Percentiles rank a stretch among this genome's conserved stretches.
Evolutionary conservation across 768 basidiomycete genomes (phyloP).

Genomic region (Mrakia frigida): DNA sequence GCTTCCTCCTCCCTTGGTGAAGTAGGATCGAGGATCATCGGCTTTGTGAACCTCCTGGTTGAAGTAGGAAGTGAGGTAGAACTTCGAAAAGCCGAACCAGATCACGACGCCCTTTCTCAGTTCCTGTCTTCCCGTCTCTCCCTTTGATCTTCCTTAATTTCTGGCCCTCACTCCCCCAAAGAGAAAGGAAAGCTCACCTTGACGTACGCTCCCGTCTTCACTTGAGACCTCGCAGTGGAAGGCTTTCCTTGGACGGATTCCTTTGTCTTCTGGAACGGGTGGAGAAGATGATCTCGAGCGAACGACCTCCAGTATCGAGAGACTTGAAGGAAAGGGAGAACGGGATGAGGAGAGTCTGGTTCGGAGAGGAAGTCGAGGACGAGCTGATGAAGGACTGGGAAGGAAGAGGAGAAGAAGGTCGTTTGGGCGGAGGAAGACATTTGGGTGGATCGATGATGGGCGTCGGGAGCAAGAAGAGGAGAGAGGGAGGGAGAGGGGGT

Average conservation of each 20-base stretch:
- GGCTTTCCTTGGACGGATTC: not conserved
- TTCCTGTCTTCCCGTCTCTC: too few relatives aligned
- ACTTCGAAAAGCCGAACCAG: not conserved
- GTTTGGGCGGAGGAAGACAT: not conserved
- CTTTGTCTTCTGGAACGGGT: not conserved
- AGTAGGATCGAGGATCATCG: not conserved
- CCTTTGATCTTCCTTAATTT: too few relatives aligned
- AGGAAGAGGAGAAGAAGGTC: not conserved
- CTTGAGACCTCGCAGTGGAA: not conserved
- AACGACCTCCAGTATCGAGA: constrained; percentile 7
- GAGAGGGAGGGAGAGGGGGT: too few relatives aligned
- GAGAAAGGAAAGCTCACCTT: too few relatives aligned
- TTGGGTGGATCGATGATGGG: too few relatives aligned
- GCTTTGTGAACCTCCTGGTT: not conserved
- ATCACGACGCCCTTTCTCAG: too few relatives aligned
- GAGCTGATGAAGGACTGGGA: not conserved
- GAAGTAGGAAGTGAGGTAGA: not conserved
- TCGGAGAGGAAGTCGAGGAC: not conserved
- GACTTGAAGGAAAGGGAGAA: not conserved
- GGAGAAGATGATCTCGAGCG: not conserved
- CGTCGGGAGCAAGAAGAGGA: too few relatives aligned
- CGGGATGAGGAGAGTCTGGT: not conserved
- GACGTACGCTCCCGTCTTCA: not conserved
- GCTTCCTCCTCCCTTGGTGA: not conserved
- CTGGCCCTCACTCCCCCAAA: too few relatives aligned